Evolutionary conservation across 2,329 filamentous ascomycete species (phyloP).

Genomic region (Alternaria viburni): DNA sequence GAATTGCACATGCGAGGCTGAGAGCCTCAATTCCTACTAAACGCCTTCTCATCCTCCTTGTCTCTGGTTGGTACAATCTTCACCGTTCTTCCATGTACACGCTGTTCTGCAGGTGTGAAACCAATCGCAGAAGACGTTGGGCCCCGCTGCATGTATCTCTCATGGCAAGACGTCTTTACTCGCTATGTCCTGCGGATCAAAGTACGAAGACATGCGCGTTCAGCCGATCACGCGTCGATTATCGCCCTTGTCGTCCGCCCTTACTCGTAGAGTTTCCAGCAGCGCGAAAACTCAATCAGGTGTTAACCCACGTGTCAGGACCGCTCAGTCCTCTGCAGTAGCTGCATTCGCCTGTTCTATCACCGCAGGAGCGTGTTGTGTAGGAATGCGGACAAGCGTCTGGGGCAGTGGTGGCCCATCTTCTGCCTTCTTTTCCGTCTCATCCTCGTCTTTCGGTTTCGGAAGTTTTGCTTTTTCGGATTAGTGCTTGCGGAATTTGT

Average conservation of each 20-base stretch:
- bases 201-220: conserved; percentile 1
- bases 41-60: background rate
- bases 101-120: conserved; percentile 2
- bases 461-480: conserved; percentile 68
- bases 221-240: conserved; percentile 1
- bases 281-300: conserved; percentile 5
- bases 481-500: conserved; percentile 16
- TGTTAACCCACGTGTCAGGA: conserved; percentile 7
- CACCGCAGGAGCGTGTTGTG: conserved; percentile 65
- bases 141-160: conserved; percentile 15
- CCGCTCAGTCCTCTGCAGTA: conserved; percentile 38
- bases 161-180: background rate
- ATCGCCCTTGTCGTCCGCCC: conserved; percentile 1
- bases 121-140: conserved; percentile 13
- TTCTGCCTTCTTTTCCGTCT: conserved; percentile 49
- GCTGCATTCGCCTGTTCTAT: conserved; percentile 43
- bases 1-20: background rate
- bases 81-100: conserved; percentile 1
- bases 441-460: conserved; percentile 60
- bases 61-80: background rate
- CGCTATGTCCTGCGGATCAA: conserved; percentile 15
- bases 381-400: conserved; percentile 83
- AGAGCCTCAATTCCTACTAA: background rate
- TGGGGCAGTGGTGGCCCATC: conserved; percentile 69
- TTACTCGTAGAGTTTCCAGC: conserved; percentile 1